These are phyloP conservation scores for Dendrocalamus latiflorus DNA, from an alignment of 202 grass and related monocot genomes.

Conservation along the genomic window DNA sequence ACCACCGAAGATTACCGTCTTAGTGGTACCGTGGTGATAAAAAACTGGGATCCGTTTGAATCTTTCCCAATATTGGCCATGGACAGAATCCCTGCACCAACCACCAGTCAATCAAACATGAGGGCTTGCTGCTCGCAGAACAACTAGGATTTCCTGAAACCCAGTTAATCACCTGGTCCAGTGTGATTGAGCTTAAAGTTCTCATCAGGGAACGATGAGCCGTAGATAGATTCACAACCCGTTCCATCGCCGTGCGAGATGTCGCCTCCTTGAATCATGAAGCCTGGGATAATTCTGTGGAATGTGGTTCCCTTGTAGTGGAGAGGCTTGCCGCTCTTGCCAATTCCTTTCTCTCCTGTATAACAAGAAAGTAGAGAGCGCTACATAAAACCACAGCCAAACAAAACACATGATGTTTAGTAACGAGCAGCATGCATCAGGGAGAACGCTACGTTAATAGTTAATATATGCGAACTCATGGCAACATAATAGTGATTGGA, in stretches of 20 bases:
- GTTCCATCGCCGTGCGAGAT: slow-evolving; percentile 50
- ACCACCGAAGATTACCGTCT: slow-evolving; percentile 62
- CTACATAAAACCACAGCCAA: neutral
- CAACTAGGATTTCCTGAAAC: neutral
- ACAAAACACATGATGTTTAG: neutral
- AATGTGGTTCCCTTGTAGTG: slow-evolving; percentile 89
- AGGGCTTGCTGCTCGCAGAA: neutral
- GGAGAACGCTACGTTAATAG: neutral
- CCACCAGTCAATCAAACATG: neutral
- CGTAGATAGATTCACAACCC: too few relatives aligned
- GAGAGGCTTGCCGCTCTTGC: slow-evolving; percentile 82
- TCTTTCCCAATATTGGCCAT: slow-evolving; percentile 90
- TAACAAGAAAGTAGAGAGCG: neutral
- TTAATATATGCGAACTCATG: neutral
- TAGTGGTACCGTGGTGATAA: slow-evolving; percentile 59
- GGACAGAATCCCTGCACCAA: slow-evolving; percentile 55
- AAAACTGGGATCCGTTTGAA: slow-evolving; percentile 92
- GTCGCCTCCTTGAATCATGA: slow-evolving; percentile 89
- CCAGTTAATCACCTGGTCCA: slow-evolving; percentile 52
- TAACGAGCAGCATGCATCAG: neutral
- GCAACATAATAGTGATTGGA: neutral
- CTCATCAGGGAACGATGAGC: slow-evolving; percentile 32
- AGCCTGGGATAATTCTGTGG: slow-evolving; percentile 94
- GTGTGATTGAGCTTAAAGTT: slow-evolving; percentile 99
- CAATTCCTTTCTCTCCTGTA: slow-evolving; percentile 85